A percentile compares a stretch with the other conserved stretches of the same genome.
phyloP scores from a whole-genome alignment of 2,329 filamentous ascomycete species.

The Phialocephala sp. region DNA sequence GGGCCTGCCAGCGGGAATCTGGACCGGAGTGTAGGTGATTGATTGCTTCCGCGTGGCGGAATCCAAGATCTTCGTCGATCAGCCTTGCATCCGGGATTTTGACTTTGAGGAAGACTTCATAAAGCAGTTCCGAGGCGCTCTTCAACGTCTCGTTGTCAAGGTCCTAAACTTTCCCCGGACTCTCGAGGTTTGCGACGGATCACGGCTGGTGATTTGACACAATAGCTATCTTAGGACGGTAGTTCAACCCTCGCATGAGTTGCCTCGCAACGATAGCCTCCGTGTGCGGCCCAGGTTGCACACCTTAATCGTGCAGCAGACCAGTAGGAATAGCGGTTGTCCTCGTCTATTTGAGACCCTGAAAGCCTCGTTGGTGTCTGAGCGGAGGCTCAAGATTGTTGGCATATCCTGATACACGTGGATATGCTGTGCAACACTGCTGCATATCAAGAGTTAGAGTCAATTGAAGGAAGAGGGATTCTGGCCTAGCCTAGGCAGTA shows the following conservation, averaged over 20 bases:
- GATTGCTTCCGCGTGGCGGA: neutral
- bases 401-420: constrained; percentile 1
- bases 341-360: constrained; percentile 6
- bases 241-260: neutral
- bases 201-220: neutral
- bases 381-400: constrained; percentile 11
- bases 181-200: neutral
- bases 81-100: constrained; percentile 16
- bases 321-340: neutral
- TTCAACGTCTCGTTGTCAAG: neutral
- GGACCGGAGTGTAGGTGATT: neutral
- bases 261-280: neutral
- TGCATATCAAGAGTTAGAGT: neutral
- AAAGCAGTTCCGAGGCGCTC: neutral
- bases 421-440: neutral
- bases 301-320: neutral
- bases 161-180: neutral
- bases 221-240: constrained; percentile 6
- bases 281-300: neutral
- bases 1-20: neutral
- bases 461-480: constrained; percentile 2
- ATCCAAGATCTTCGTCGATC: constrained; percentile 7
- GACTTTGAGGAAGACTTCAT: neutral
- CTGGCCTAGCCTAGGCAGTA: neutral
- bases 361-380: constrained; percentile 11